A percentile compares a stretch with the other conserved stretches of the same genome.
These are phyloP conservation scores for Hibiscus tridactylites DNA, from an alignment of 345 rosid species.

Conservation along the genomic window DNA sequence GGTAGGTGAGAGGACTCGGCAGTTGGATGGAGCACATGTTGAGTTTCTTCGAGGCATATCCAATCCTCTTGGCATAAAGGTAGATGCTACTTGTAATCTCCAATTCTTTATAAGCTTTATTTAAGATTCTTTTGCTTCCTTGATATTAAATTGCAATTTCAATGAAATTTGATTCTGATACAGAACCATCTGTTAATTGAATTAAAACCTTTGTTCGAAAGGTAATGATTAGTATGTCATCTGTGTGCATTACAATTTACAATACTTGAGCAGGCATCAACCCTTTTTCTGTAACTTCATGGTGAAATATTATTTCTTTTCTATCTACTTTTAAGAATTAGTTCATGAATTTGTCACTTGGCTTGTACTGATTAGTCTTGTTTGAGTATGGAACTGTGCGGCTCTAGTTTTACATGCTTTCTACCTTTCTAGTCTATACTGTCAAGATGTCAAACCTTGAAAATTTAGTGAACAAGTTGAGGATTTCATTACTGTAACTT, in stretches of 20 bases:
- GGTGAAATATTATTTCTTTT: background rate
- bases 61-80: conserved; percentile 59
- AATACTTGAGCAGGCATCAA: background rate
- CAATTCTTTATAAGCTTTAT: background rate
- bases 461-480: background rate
- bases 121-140: background rate
- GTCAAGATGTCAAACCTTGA: background rate
- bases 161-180: background rate
- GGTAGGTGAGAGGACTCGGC: conserved; percentile 73
- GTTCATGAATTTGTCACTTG: background rate
- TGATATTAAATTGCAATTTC: background rate
- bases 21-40: conserved; percentile 65
- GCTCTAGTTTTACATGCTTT: background rate
- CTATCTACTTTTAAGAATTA: background rate
- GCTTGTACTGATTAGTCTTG: background rate
- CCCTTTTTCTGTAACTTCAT: background rate
- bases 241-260: background rate
- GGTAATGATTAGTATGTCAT: background rate
- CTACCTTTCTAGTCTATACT: background rate
- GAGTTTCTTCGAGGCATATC: conserved; percentile 56
- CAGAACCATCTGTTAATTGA: background rate
- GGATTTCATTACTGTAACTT: background rate
- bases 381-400: background rate
- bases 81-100: conserved; percentile 13
- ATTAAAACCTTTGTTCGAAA: background rate